Base-by-base conservation (phyloP, 495 filamentous ascomycete species). In the Annulohypoxylon nitens region DNA sequence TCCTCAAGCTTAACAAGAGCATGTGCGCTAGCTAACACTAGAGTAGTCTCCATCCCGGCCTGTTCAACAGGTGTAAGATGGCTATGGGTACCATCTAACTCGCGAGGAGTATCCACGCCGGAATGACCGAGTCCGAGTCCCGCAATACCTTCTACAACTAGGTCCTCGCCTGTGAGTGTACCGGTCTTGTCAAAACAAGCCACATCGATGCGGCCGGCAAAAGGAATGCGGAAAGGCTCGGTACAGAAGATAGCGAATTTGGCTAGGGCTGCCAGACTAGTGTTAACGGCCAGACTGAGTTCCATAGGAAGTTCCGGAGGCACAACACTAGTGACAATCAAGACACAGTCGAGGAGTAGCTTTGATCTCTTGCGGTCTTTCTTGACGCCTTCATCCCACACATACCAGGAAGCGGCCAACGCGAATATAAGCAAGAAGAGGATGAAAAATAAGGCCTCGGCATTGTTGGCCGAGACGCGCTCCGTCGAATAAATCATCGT, bases 401-500 rank as follows among this genome's bases (percentile, higher is more conserved):
- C 96, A 79, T 99, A 99, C 96, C 97, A 98, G n/a, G 95, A 97
- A 36, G 96, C 96, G 62, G 96, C 96, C 79, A 99, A 86, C 71
- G 96, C 96, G 83, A 99, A 99, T 75, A 98, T 88, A 55, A 97
- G 87, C 4, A 99, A 87, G 85, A 99, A 99, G 54, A 98, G 86
- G 71, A 99, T 99, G 84, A 99, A 99, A 37, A 97, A 82, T 12
- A 99, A 82, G 3, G 96, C 96, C 80, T 99, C 96, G 57, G 87
- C 90, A 76, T 99, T 98, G 83, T 97, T 97, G 67, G 96, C 96
- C 45, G 95, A 98, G 36, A 99, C 96, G 76, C 95, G 93, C 80
- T 99, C 96, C 5, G 96, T 99, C 3, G 97, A 98, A 83, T 97
- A 99, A 73, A 99, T 98, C 96, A 99, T 99, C 54, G 96, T 99